Percentiles rank a stretch among this genome's conserved stretches.
Conservation (phyloP, 805 yeast species). For the Starmerella geochares region DNA sequence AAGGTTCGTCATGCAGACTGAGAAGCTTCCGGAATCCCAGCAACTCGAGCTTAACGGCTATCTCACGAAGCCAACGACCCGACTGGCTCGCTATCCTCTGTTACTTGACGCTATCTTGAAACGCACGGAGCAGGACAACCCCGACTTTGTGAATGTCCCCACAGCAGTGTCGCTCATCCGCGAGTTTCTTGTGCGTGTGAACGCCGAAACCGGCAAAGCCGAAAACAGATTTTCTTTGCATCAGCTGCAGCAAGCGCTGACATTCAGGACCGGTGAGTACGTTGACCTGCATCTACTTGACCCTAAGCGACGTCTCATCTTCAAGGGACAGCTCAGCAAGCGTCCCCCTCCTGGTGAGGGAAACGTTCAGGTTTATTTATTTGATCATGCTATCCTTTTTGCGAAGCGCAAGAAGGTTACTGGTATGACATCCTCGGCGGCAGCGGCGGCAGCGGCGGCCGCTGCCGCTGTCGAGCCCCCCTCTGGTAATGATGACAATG, state of each 20-base stretch:
- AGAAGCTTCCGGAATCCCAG: conserved; percentile 71
- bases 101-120: conserved; percentile 73
- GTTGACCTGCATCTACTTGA: conserved; percentile 77
- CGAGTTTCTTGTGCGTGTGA: conserved; percentile 64
- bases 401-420: conserved; percentile 78
- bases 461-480: conserved; percentile 23
- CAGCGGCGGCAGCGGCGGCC: conserved; percentile 23
- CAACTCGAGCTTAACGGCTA: conserved; percentile 88
- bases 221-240: conserved; percentile 85
- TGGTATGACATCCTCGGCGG: conserved; percentile 34
- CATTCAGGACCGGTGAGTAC: conserved; percentile 70
- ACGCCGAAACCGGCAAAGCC: conserved; percentile 84
- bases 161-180: conserved; percentile 68
- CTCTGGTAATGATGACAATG: conserved; percentile 12
- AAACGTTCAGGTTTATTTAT: conserved; percentile 72
- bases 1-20: conserved; percentile 85
- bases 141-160: conserved; percentile 58
- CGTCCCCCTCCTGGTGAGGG: conserved; percentile 56
- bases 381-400: conserved; percentile 79
- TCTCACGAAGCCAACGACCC: conserved; percentile 86
- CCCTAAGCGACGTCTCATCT: conserved; percentile 67
- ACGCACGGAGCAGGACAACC: conserved; percentile 62
- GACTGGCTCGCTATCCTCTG: conserved; percentile 90
- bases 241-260: conserved; percentile 72
- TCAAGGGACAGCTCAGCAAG: conserved; percentile 66